Evolutionary conservation across 208 protist species (phyloP).

Genomic region (Acanthamoeba castellanii): DNA sequence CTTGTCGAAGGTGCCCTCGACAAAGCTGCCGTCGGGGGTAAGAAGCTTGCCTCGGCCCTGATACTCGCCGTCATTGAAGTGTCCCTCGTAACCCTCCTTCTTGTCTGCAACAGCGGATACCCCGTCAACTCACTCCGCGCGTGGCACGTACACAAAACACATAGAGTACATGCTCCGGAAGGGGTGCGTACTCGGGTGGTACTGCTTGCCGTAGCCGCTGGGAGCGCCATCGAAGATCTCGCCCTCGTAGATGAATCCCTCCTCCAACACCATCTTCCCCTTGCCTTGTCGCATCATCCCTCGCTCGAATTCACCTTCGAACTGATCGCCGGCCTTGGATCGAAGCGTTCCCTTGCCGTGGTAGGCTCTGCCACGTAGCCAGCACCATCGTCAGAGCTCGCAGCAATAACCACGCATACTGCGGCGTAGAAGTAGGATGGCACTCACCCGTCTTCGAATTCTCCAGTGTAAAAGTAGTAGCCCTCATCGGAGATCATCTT

Average conservation of each 20-base stretch:
- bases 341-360: conserved; percentile 55
- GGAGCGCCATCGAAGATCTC: conserved; percentile 35
- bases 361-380: not conserved
- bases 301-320: conserved; percentile 46
- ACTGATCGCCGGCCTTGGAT: conserved; percentile 10
- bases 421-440: not conserved
- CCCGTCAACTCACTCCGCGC: not conserved
- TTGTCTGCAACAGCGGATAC: not conserved
- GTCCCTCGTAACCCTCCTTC: conserved; percentile 8
- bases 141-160: not conserved
- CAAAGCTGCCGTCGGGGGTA: not conserved
- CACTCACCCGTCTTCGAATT: conserved; percentile 28
- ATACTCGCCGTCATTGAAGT: conserved; percentile 15
- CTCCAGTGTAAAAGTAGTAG: not conserved
- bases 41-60: conserved; percentile 1
- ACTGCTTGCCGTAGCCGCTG: conserved; percentile 50
- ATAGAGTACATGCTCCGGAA: not conserved
- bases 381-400: not conserved
- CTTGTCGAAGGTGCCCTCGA: conserved; percentile 23
- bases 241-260: conserved; percentile 32
- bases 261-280: not conserved
- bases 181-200: conserved; percentile 25
- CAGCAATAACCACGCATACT: not conserved
- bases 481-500: conserved; percentile 36
- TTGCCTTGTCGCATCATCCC: conserved; percentile 57